phyloP scores from a whole-genome alignment of 441 rosid species.

The Mallotus repandus region DNA sequence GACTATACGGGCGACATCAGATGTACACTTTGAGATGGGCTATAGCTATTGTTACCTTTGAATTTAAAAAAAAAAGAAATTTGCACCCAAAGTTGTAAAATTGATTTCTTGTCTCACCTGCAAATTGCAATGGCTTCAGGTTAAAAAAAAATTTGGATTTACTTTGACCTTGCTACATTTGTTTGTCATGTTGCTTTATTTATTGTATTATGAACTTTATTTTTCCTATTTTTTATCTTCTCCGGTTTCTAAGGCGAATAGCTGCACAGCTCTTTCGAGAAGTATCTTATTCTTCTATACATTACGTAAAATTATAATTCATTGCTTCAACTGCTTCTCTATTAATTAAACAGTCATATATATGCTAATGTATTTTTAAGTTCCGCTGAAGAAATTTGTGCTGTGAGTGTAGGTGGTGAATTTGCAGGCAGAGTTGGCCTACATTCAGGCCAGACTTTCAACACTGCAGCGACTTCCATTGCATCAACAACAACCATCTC shows the following conservation, averaged over 20 bases:
- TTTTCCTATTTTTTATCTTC: neutral
- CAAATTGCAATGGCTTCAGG: neutral
- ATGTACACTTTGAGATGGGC: no score
- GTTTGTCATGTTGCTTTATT: neutral
- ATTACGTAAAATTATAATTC: neutral
- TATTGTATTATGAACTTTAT: neutral
- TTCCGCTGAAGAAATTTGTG: neutral
- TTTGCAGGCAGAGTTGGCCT: constrained; percentile 71
- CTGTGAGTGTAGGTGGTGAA: constrained; percentile 48
- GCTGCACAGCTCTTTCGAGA: constrained; percentile 14
- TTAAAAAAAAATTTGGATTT: neutral
- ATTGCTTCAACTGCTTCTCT: neutral
- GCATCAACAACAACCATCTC: constrained; percentile 17
- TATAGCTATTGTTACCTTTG: no score
- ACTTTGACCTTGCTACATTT: neutral
- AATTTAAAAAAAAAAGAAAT: no score
- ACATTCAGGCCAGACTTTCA: constrained; percentile 59
- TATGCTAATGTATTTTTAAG: no score
- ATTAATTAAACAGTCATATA: no score
- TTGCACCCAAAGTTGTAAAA: no score
- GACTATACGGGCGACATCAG: no score
- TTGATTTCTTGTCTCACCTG: neutral
- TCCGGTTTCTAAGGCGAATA: constrained; percentile 6
- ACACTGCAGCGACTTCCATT: constrained; percentile 42
- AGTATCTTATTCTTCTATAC: neutral